These are phyloP conservation scores for Serendipita vermifera DNA, from an alignment of 768 basidiomycete genomes.

Conservation along the genomic window DNA sequence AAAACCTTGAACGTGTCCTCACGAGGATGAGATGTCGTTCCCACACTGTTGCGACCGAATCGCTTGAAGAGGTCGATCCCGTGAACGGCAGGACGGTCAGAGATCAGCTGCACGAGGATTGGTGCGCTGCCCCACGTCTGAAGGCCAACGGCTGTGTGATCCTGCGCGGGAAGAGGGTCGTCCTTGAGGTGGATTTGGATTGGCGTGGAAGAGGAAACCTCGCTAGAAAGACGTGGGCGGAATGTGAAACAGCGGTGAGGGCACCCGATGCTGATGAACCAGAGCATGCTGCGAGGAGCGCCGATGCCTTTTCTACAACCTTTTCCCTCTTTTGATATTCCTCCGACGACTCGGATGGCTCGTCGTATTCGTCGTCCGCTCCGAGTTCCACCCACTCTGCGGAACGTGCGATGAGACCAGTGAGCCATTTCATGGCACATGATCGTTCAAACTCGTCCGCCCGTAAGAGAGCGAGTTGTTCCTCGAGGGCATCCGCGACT, in stretches of 20 bases:
- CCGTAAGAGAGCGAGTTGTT: constrained; percentile 29
- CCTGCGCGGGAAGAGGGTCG: constrained; percentile 45
- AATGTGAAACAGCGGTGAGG: neutral
- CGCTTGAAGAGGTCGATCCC: constrained; percentile 23
- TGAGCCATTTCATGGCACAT: constrained; percentile 63
- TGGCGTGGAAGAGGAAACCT: constrained; percentile 20
- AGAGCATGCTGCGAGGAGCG: constrained; percentile 48
- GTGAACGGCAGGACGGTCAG: constrained; percentile 34
- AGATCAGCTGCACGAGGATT: constrained; percentile 52
- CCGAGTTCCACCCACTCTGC: constrained; percentile 35
- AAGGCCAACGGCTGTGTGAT: constrained; percentile 69
- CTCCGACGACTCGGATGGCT: constrained; percentile 14
- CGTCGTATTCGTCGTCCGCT: constrained; percentile 17
- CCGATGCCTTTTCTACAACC: constrained; percentile 46
- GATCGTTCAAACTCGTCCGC: constrained; percentile 53
- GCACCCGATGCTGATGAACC: constrained; percentile 38
- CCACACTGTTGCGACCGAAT: too few relatives aligned
- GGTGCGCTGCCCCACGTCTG: constrained; percentile 79
- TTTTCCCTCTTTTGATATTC: constrained; percentile 31
- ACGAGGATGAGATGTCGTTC: neutral
- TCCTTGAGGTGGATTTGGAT: constrained; percentile 48
- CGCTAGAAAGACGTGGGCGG: too few relatives aligned
- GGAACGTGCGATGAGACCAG: constrained; percentile 49
- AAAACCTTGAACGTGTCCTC: constrained; percentile 34
- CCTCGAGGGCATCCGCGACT: constrained; percentile 14